Evolutionary conservation across 1,284 basidiomycete species (phyloP), one percentile per base, ranked within the genome.

Genomic region (Porogramme epimiltina): DNA sequence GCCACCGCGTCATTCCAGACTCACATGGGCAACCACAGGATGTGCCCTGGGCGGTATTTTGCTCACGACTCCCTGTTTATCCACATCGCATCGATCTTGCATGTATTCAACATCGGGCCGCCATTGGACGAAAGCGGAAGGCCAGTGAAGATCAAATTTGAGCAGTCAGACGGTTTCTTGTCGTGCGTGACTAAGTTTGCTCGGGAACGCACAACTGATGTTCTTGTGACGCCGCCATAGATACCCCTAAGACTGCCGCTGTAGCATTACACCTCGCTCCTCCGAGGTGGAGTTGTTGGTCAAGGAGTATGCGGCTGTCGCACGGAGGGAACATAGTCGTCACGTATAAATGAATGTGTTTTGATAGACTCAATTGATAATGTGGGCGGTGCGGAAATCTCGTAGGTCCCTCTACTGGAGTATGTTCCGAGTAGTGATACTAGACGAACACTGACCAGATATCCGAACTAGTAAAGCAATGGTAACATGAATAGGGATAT

Each of bases 31-130:
- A 8, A 15, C 34, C 6, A 13, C 25, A 47, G 45, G 45, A 40
- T 38, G 25, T 51, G 44, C 28, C 43, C 45, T 18, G 51, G 45
- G 6, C 24, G 41, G 13, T 11, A 52, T 37, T 47, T 47, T 22
- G 45, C 45, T 9, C 38, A 47, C 6, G 28, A 24, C 13, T 19
- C 40, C 4, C 44, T 47, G 16, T 52, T 52, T 34, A 47, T 52
- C 28, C 20, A 22, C 19, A 25, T 40, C 33, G 51, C 45, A 5
- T 42, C 41, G 22, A 41, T 44, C 2, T 26, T 52, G 25, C 45
- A 47, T 28, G 34, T 38, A 2, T 42, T 52, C 34, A 33, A 47
- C 40, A 42, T 52, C 20, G 18, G 19, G 10, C 45, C 40, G 15
- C 51, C 41, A 2, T 11, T 47, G 6, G 45, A 43, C 26, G 41